Conservation (phyloP, 306 rosid species). For the Rosa chinensis region DNA sequence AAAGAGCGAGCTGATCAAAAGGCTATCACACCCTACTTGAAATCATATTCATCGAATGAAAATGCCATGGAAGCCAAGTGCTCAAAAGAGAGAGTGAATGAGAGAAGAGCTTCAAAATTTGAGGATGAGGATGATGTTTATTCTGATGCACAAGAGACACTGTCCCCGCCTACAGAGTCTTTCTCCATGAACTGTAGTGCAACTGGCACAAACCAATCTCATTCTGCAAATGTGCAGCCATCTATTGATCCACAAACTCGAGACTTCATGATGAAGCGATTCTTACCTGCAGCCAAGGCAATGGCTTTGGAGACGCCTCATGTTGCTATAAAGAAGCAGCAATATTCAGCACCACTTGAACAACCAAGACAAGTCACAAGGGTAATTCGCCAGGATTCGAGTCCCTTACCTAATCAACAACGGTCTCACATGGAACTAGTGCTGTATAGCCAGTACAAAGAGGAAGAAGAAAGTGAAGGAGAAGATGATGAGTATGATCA, state of each 20-base stretch:
- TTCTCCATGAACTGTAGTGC: slow-evolving; percentile 71
- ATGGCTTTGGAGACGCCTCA: slow-evolving; percentile 74
- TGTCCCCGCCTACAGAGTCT: slow-evolving; percentile 53
- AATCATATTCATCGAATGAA: slow-evolving; percentile 34
- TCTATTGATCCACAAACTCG: slow-evolving; percentile 65
- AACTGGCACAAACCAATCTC: slow-evolving; percentile 67
- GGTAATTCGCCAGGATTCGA: slow-evolving; percentile 45
- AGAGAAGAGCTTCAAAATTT: slow-evolving; percentile 32
- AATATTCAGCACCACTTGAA: slow-evolving; percentile 42
- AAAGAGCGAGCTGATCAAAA: slow-evolving; percentile 36
- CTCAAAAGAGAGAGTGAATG: slow-evolving; percentile 33
- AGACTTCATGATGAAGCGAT: slow-evolving; percentile 92
- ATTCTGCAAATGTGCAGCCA: slow-evolving; percentile 37
- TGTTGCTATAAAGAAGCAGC: slow-evolving; percentile 67
- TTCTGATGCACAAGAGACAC: slow-evolving; percentile 70
- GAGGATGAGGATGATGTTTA: slow-evolving; percentile 44
- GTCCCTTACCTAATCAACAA: slow-evolving; percentile 30
- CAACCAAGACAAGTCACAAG: slow-evolving; percentile 54
- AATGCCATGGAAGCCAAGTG: slow-evolving; percentile 27
- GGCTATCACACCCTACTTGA: slow-evolving; percentile 21
- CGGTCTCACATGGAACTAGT: slow-evolving; percentile 43
- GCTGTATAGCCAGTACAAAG: slow-evolving; percentile 37
- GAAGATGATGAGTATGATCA: slow-evolving; percentile 45
- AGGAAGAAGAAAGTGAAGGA: slow-evolving; percentile 61
- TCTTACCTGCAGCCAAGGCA: slow-evolving; percentile 96